These are phyloP conservation scores for Cordia subcordata DNA, from an alignment of 257 asterid genomes.

Conservation along the genomic window DNA sequence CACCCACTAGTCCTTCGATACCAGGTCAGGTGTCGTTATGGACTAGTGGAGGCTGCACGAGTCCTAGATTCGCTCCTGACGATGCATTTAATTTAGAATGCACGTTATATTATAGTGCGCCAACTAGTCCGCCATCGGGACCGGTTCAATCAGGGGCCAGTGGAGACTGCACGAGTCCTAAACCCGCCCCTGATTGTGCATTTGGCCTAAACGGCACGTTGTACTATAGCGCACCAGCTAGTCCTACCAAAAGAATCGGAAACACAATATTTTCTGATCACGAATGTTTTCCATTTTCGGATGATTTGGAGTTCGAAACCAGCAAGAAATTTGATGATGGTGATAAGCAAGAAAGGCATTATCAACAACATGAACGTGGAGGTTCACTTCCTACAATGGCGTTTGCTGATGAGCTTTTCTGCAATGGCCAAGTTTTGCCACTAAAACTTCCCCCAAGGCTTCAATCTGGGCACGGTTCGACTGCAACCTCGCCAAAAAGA, in stretches of 20 bases:
- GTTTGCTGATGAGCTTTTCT: conserved; percentile 64
- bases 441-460: conserved; percentile 75
- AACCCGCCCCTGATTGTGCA: neutral
- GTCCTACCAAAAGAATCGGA: conserved; percentile 25
- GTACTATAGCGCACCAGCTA: conserved; percentile 51
- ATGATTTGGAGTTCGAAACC: conserved; percentile 61
- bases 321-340: conserved; percentile 6
- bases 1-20: conserved; percentile 48
- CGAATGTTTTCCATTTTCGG: neutral
- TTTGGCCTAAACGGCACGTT: conserved; percentile 18
- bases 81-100: conserved; percentile 3
- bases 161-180: no score
- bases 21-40: no score
- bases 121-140: conserved; percentile 36
- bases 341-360: neutral
- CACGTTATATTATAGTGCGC: conserved; percentile 50
- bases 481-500: conserved; percentile 38
- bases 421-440: conserved; percentile 63
- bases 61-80: neutral
- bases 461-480: conserved; percentile 23
- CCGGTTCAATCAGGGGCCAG: no score
- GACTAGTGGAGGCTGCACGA: no score
- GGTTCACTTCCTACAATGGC: conserved; percentile 56
- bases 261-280: no score
- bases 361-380: conserved; percentile 22